Conservation (phyloP, 305 asterid species). For the Rubia peregrina region DNA sequence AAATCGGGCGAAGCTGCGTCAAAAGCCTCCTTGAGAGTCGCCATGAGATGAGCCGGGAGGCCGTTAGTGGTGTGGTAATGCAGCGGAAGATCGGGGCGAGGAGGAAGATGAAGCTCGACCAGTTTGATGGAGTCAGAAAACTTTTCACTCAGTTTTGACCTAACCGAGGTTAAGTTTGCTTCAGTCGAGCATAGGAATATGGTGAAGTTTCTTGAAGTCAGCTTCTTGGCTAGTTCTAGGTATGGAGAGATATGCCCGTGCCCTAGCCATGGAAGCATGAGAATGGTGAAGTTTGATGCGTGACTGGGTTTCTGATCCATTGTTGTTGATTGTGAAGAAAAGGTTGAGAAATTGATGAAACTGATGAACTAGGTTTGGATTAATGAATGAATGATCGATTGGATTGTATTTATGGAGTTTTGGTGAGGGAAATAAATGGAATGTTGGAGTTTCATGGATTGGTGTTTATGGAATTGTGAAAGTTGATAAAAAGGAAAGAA, state of each 20-base stretch:
- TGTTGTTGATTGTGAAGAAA: not conserved
- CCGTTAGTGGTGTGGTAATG: slow-evolving; percentile 16
- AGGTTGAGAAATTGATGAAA: too few species aligned
- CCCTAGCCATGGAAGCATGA: slow-evolving; percentile 16
- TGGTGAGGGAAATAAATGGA: not conserved
- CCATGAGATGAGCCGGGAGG: slow-evolving; percentile 12
- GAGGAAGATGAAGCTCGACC: slow-evolving; percentile 13
- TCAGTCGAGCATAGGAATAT: not conserved
- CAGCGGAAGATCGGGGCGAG: not conserved
- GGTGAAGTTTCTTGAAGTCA: not conserved
- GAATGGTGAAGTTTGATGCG: not conserved
- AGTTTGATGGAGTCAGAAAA: slow-evolving; percentile 5
- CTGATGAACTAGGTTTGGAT: not conserved
- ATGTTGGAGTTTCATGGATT: not conserved
- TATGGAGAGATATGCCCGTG: slow-evolving; percentile 16
- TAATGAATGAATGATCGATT: not conserved
- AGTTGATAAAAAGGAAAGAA: not conserved
- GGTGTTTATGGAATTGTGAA: too few species aligned
- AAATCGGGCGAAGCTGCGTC: slow-evolving; percentile 1
- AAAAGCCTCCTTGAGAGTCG: not conserved
- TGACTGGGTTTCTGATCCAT: not conserved
- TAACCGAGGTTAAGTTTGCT: not conserved
- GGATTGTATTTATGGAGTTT: not conserved
- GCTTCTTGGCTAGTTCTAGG: slow-evolving; percentile 18
- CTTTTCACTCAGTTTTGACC: not conserved